Conservation (phyloP, 2,329 filamentous ascomycete genomes). For the Ascosphaera apis region DNA sequence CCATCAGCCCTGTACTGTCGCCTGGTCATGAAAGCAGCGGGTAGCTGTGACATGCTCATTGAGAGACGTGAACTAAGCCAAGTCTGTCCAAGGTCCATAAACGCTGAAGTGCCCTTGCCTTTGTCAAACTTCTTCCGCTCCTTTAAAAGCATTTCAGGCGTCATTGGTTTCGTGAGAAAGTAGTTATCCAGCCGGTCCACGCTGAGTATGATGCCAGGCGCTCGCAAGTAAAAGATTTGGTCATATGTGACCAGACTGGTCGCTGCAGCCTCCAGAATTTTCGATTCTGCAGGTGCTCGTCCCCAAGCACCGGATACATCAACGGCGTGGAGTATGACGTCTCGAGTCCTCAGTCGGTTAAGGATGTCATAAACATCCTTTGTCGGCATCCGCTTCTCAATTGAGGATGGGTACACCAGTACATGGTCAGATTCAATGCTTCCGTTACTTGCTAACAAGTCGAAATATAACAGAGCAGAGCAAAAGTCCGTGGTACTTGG, state of each 20-base stretch:
- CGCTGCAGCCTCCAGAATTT: conserved; percentile 8
- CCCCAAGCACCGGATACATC: conserved; percentile 12
- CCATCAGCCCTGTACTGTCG: neutral
- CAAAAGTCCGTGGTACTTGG: conserved; percentile 22
- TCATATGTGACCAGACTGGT: conserved; percentile 21
- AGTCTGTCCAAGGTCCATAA: neutral
- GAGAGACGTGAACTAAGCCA: neutral
- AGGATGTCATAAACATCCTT: conserved; percentile 13
- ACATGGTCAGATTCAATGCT: conserved; percentile 17
- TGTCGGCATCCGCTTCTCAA: conserved; percentile 14
- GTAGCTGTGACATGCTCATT: neutral
- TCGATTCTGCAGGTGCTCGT: conserved; percentile 3
- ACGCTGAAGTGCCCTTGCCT: neutral
- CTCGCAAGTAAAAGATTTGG: conserved; percentile 20
- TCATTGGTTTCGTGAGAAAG: conserved; percentile 10
- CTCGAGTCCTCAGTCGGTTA: conserved; percentile 17
- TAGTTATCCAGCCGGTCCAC: conserved; percentile 16
- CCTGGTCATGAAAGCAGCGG: neutral
- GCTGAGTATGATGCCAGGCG: conserved; percentile 19
- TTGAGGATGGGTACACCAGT: conserved; percentile 24
- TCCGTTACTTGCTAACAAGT: conserved; percentile 14
- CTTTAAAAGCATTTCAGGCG: neutral
- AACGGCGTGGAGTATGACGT: conserved; percentile 19
- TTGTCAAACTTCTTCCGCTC: neutral
- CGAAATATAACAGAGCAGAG: conserved; percentile 22